Conservation (phyloP, 345 rosid species). For the Eucalyptus marginata region DNA sequence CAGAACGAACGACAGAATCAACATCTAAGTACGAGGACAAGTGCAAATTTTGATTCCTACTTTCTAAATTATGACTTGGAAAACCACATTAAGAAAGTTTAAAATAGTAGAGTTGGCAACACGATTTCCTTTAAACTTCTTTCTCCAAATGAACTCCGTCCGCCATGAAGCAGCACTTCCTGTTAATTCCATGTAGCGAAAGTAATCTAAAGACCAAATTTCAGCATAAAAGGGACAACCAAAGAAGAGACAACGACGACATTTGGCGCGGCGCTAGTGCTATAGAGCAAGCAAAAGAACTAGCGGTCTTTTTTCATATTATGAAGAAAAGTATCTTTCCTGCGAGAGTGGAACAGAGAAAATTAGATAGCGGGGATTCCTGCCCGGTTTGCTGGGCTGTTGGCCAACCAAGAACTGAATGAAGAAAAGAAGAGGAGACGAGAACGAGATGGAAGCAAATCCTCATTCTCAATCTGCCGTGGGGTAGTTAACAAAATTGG, state of each 20-base stretch:
- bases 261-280: neutral
- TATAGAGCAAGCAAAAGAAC: neutral
- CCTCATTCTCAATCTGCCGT: neutral
- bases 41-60: neutral
- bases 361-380: neutral
- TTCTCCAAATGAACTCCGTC: neutral
- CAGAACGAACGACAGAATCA: neutral
- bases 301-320: neutral
- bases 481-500: neutral
- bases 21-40: neutral
- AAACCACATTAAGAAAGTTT: neutral
- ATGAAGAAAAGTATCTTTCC: neutral
- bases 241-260: neutral
- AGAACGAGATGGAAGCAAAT: neutral
- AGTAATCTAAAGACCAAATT: neutral
- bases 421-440: neutral
- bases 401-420: neutral
- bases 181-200: neutral
- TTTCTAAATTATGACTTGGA: neutral
- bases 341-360: neutral
- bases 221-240: neutral
- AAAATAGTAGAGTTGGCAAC: neutral
- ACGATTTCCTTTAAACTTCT: neutral
- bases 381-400: neutral
- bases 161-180: neutral